Conservation (phyloP, 208 protist species). For the Leishmania mexicana region DNA sequence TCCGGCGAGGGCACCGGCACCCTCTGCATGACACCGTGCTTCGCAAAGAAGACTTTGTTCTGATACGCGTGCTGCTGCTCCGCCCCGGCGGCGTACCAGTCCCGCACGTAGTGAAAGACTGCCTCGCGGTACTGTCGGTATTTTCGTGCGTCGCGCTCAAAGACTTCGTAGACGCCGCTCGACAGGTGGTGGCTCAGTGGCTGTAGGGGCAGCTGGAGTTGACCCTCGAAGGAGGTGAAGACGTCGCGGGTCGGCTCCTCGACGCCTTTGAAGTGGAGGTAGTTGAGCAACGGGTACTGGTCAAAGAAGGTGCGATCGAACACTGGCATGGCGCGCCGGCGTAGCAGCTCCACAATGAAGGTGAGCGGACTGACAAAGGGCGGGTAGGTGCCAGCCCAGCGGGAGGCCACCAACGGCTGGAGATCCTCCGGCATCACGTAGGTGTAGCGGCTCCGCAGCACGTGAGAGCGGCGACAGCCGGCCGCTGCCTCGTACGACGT, state of each 20-base stretch:
- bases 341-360: slow-evolving; percentile 81
- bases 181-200: slow-evolving; percentile 98
- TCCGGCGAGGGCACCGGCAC: slow-evolving; percentile 12
- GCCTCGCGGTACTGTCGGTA: slow-evolving; percentile 95
- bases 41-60: slow-evolving; percentile 21
- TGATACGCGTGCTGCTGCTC: slow-evolving; percentile 36
- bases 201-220: slow-evolving; percentile 95
- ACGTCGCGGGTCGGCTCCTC: slow-evolving; percentile 50
- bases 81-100: slow-evolving; percentile 45
- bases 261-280: slow-evolving; percentile 51
- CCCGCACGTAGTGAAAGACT: slow-evolving; percentile 61
- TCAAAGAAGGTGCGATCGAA: slow-evolving; percentile 68
- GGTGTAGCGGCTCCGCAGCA: slow-evolving; percentile 19
- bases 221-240: slow-evolving; percentile 89
- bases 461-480: slow-evolving; percentile 4
- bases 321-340: slow-evolving; percentile 62
- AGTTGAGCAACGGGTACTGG: slow-evolving; percentile 67
- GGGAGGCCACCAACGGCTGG: slow-evolving; percentile 32
- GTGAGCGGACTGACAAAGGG: slow-evolving; percentile 43
- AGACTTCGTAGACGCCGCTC: slow-evolving; percentile 98
- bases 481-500: background rate
- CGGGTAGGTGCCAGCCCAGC: slow-evolving; percentile 62
- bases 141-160: slow-evolving; percentile 98
- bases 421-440: slow-evolving; percentile 48
- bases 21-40: slow-evolving; percentile 16